phyloP scores from a whole-genome alignment of 768 basidiomycete species.

The Hypholoma fasciculare region DNA sequence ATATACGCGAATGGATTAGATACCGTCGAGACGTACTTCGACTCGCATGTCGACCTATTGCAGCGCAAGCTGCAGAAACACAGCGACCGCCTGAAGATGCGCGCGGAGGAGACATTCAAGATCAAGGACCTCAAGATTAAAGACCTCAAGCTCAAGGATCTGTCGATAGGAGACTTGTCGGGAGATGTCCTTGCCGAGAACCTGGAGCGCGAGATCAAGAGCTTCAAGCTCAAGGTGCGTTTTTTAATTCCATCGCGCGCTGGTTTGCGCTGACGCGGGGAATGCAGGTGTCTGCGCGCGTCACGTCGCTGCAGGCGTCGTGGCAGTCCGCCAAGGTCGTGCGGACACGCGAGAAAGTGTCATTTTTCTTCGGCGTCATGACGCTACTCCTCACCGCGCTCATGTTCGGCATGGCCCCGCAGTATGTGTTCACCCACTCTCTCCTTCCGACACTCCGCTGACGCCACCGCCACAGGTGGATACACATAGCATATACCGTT shows the following conservation, averaged over 20 bases:
- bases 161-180: constrained; percentile 28
- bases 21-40: constrained; percentile 93
- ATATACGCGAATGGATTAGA: constrained; percentile 45
- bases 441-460: background rate
- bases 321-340: constrained; percentile 95
- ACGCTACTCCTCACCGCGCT: constrained; percentile 82
- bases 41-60: constrained; percentile 81
- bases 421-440: constrained; percentile 48
- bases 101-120: constrained; percentile 82
- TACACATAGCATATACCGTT: constrained; percentile 84
- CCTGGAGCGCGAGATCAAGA: constrained; percentile 83
- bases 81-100: constrained; percentile 77
- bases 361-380: constrained; percentile 95
- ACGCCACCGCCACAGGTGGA: constrained; percentile 56
- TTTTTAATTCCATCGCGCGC: background rate
- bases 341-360: constrained; percentile 78
- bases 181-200: constrained; percentile 73
- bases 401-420: constrained; percentile 83
- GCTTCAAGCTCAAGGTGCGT: constrained; percentile 80
- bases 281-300: constrained; percentile 71
- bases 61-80: constrained; percentile 88
- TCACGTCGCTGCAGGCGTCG: constrained; percentile 72
- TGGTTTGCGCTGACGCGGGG: background rate
- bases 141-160: constrained; percentile 59
- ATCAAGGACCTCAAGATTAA: constrained; percentile 63